Evolutionary conservation across 371 early-diverging fungal species (phyloP), one percentile per base, ranked within the genome.

Genomic region (Blakeslea trispora): DNA sequence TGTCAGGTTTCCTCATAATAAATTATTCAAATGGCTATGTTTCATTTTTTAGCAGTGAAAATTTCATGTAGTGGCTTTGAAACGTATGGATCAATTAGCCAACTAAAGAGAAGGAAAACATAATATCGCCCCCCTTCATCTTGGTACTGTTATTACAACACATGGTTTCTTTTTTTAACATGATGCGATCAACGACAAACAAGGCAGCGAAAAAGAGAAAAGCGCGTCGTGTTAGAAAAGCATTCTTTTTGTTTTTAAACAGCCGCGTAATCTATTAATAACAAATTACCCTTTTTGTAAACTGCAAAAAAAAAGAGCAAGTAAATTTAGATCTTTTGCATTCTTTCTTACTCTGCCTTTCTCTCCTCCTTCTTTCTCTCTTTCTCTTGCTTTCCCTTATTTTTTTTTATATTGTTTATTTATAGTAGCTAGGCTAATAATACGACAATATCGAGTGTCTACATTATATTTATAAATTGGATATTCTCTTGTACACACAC

Each of bases 21-120:
- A 43, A 43, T 34, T 18, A 21, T 53, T n/a, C 45, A 7, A 57
- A 57, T 57, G 58, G 58, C 15, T 34, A 57, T 45, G 58, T 57
- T 57, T 57, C 58, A 57, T 23, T 28, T 28, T 28, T 28, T 28
- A 5, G n/a, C n/a, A n/a, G n/a, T 37, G 37, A 37, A 13, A 11
- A 9, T 14, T 37, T 13, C 13, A 37, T 13, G 11, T 10, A 37
- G 37, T 37, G 37, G 37, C 37, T 37, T 37, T 28, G 35, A 18
- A 48, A 48, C 35, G 21, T 13, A 42, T 35, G 22, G 45, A 34
- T 24, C 42, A 28, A n/a, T 32, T 43, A n/a, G 14, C 1, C 40
- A 22, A 28, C 8, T 42, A 19, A 42, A 42, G 21, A 3, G 4
- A 42, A 42, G 21, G 5, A 3, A 40, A 5, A 40, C n/a, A 40